Base-by-base conservation (phyloP, 1,139 yeast genomes). In the Casaregolazyma lundiana region DNA sequence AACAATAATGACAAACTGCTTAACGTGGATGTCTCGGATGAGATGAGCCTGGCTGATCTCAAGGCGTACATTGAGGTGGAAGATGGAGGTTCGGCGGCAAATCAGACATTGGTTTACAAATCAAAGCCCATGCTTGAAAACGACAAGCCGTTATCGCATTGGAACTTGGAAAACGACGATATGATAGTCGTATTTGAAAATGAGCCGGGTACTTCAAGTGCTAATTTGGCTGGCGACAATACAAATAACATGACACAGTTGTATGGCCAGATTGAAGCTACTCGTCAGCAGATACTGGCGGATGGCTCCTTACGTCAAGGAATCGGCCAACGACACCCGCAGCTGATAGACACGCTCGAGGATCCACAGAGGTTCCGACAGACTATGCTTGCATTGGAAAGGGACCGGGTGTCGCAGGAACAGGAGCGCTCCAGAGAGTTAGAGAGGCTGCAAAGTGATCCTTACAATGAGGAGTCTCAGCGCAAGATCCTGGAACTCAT, bases 1-100 rank as follows among this genome's bases (percentile, higher is more conserved):
- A 54, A 52, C 30, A 50, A 55, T 40, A 54, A 50, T 40, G 68
- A 63, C 35, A 53, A 50, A 17, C 62, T 66, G 21, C 49, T 67
- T 18, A 62, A 76, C 1, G 73, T 80, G 1, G 89, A 83, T 46
- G 73, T 83, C 2, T 78, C 89, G 2, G 77, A 70, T 1, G 83
- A 83, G 16, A 76, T 89, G 70, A 62, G 78, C 0, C 63, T 88
- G 6, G 73, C 65, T 11, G 96, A 89, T 62, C 76, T 90, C 57
- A 74, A 78, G 51, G 95, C 95, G 0, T 81, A 84, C 54, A 63
- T 90, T 5, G 88, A 82, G 54, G 81, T 88, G 2, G 96, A 89
- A 59, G 76, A 88, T 17, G 75, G 71, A 19, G 73, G 83, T 32
- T 18, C 16, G 22, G 20, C 22, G 7, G 35, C 32, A 9, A 19